phyloP scores from a whole-genome alignment of 2,329 filamentous ascomycete genomes.

The Emergomyces pasteurianus region DNA sequence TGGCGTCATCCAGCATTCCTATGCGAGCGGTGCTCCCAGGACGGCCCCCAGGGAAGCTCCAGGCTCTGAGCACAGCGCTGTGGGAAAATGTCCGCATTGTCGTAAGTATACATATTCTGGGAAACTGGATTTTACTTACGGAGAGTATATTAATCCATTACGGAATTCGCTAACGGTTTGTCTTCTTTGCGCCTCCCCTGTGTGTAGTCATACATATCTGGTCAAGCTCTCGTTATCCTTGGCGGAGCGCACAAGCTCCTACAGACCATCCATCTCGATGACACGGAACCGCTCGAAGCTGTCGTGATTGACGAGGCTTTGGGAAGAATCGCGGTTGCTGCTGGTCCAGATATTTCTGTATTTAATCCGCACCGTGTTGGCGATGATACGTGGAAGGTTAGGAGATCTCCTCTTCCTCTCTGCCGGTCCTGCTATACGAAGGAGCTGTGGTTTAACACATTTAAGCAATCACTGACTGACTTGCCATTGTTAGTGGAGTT shows the following conservation, averaged over 20 bases:
- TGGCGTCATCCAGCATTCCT: conserved; percentile 29
- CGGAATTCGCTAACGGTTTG: conserved; percentile 1
- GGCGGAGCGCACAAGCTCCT: conserved; percentile 60
- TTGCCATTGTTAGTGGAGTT: conserved; percentile 39
- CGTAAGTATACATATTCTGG: conserved; percentile 37
- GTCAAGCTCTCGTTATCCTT: conserved; percentile 75
- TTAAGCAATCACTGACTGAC: conserved; percentile 7
- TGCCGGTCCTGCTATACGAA: conserved; percentile 8
- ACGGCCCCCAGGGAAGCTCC: conserved; percentile 63
- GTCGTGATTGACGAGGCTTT: conserved; percentile 69
- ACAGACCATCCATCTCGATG: conserved; percentile 84
- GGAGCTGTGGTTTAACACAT: not conserved
- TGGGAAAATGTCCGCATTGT: conserved; percentile 64
- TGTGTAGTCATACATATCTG: conserved; percentile 71
- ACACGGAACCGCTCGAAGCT: conserved; percentile 53
- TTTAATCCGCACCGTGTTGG: conserved; percentile 64
- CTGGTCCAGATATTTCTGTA: conserved; percentile 54
- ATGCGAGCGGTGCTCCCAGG: conserved; percentile 74
- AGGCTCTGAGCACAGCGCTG: conserved; percentile 61
- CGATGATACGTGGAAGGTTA: conserved; percentile 62
- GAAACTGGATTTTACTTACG: not conserved
- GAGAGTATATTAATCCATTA: not conserved
- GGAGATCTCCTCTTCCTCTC: conserved; percentile 14
- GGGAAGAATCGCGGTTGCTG: conserved; percentile 74
- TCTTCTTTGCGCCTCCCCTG: not conserved